Evolutionary conservation across 148 eudicot genomes (phyloP), one percentile per base, ranked within the genome.

Genomic region (Rheum nobile): DNA sequence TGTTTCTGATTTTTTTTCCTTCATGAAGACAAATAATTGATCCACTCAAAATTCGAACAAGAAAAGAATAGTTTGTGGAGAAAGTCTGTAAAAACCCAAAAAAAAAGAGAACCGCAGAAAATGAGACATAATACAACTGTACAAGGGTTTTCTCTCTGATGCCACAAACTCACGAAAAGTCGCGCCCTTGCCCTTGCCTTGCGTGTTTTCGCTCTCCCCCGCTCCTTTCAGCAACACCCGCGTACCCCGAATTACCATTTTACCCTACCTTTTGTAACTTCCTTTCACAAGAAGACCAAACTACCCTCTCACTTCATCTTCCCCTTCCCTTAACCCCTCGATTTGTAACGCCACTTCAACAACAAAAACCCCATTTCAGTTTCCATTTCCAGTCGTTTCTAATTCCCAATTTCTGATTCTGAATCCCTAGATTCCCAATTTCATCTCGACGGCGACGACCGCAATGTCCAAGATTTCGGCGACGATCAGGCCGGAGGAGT

Each of bases 401-500:
- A 32, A 13, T 63, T 24, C 37, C 71, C 71, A 67, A 57, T 57
- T 57, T 21, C 67, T 5, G 24, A 22, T 63, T 63, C 38, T 31
- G 8, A 69, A 35, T 41, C 73, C 50, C 73, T 71, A 39, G 4
- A 11, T 71, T 37, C 39, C 37, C 74, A 46, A 37, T 39, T 73
- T 37, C 78, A 22, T 65, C 69, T 71, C 72, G 70, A 47, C 67
- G 29, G 61, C 61, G 65, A 10, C 55, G 55, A 7, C 63, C 14
- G 28, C 81, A 77, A 87, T 87, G 88, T 83, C 90, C n/a, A 87
- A 87, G 69, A 76, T 82, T 13, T 80, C 90, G 54, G 43, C 86
- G 16, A 28, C 82, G 44, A 57, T 75, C 42, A 75, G 80, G 47
- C 83, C 92, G 32, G 84, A 83, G 28, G 85, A 80, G 50, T 94